Percentiles rank a stretch among this genome's conserved stretches.
phyloP scores from a whole-genome alignment of 345 rosid species.

The Eucalyptus cloeziana region DNA sequence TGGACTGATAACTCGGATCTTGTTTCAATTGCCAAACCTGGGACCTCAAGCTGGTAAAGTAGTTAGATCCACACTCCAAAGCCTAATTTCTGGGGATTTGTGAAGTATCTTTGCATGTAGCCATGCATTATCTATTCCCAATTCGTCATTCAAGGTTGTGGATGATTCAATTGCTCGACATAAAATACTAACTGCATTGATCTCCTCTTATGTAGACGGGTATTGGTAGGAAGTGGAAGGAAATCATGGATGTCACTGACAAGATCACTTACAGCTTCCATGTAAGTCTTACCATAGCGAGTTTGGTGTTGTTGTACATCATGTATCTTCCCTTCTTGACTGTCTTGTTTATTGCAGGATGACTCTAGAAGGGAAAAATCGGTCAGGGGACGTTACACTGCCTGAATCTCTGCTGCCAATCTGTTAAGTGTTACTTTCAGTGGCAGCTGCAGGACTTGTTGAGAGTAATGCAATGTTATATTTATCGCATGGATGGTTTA shows the following conservation, averaged over 20 bases:
- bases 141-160: background rate
- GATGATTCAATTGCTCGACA: background rate
- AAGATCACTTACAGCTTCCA: constrained; percentile 76
- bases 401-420: constrained; percentile 19
- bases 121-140: background rate
- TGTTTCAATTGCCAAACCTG: background rate
- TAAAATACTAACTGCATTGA: background rate
- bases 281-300: constrained; percentile 20
- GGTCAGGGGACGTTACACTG: constrained; percentile 46
- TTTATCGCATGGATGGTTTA: background rate
- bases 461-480: background rate
- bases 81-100: background rate
- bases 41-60: background rate
- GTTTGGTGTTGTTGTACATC: background rate
- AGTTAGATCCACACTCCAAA: background rate
- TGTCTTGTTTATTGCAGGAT: constrained; percentile 38
- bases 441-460: background rate
- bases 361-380: constrained; percentile 58
- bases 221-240: constrained; percentile 97
- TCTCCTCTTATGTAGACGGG: constrained; percentile 35
- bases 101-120: background rate
- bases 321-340: background rate
- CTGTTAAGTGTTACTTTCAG: background rate
- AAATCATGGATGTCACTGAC: constrained; percentile 54
- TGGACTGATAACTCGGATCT: background rate